Base-by-base conservation (phyloP, 495 filamentous ascomycete species). In the Thermothielavioides terrestris region DNA sequence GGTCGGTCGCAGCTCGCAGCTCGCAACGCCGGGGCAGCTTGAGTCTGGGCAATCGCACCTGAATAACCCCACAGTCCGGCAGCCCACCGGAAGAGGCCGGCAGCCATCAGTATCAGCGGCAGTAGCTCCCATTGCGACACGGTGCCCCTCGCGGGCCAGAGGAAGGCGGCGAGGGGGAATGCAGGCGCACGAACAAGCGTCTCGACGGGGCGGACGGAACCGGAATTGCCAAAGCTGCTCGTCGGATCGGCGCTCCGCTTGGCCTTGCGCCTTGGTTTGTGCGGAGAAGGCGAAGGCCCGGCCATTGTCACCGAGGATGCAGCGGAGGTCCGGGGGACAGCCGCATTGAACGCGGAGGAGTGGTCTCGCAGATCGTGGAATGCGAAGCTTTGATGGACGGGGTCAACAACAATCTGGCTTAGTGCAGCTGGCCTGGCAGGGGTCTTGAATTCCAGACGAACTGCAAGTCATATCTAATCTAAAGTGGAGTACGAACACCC, bases 11-110 rank as follows among this genome's bases (percentile, higher is more conserved):
- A n/a, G n/a, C n/a, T n/a, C n/a, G n/a, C n/a, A n/a, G n/a, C n/a
- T n/a, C n/a, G n/a, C n/a, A n/a, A n/a, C n/a, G n/a, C n/a, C n/a
- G n/a, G n/a, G n/a, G n/a, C n/a, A n/a, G n/a, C n/a, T n/a, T n/a
- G n/a, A n/a, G n/a, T n/a, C n/a, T n/a, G n/a, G n/a, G n/a, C n/a
- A 42, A 6, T 36, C 71, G 18, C 69, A 92, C 89, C 90, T 54
- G 92, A 98, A 65, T 98, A 96, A 37, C 88, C 85, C 83, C 92
- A 96, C 6, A 97, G 67, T 15, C 87, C 86, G 36, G 89, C 84
- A 36, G 86, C 84, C 92, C 92, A 97, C 43, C 92, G 74, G 65
- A 95, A 95, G 18, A 98, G 78, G 48, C 89, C 87, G n/a, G 81
- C 88, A 12, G 76, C 77, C 87, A 96, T 95, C 26, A 97, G 68